phyloP scores from a whole-genome alignment of 2,329 filamentous ascomycete genomes.

The Acrocalymma vagum region DNA sequence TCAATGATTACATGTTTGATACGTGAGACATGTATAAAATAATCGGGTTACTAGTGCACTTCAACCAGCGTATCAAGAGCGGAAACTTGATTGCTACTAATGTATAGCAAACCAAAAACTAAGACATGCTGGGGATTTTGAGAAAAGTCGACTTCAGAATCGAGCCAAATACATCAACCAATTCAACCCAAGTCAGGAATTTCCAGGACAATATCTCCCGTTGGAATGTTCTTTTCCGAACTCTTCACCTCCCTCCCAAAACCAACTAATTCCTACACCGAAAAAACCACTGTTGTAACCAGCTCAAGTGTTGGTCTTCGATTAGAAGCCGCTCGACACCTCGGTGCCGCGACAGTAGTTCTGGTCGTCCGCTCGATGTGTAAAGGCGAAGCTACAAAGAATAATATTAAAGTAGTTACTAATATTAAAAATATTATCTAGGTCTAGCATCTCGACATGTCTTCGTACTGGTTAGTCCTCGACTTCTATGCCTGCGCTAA shows the following conservation, averaged over 20 bases:
- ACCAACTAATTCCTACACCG: constrained; percentile 32
- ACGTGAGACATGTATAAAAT: no score
- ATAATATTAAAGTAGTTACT: constrained; percentile 45
- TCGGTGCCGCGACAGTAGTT: constrained; percentile 52
- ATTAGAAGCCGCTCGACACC: constrained; percentile 53
- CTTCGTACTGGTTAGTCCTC: constrained; percentile 45
- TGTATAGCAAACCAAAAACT: no score
- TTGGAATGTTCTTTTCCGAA: constrained; percentile 51
- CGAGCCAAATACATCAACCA: no score
- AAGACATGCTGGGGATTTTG: no score
- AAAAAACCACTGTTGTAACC: constrained; percentile 54
- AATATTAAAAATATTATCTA: constrained; percentile 43
- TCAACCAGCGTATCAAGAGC: no score
- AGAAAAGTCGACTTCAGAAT: no score
- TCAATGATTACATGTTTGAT: no score
- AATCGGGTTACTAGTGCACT: no score
- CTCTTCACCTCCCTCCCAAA: constrained; percentile 44
- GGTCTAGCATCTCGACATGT: constrained; percentile 56
- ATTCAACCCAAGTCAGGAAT: no score
- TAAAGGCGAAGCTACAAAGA: constrained; percentile 54
- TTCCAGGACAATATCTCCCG: no score
- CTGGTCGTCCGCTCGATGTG: constrained; percentile 51
- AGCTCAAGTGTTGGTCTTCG: constrained; percentile 57
- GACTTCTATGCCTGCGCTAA: constrained; percentile 36
- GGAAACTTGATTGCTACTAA: no score